phyloP scores from a whole-genome alignment of 305 asterid species.

The Fraxinus sp. region DNA sequence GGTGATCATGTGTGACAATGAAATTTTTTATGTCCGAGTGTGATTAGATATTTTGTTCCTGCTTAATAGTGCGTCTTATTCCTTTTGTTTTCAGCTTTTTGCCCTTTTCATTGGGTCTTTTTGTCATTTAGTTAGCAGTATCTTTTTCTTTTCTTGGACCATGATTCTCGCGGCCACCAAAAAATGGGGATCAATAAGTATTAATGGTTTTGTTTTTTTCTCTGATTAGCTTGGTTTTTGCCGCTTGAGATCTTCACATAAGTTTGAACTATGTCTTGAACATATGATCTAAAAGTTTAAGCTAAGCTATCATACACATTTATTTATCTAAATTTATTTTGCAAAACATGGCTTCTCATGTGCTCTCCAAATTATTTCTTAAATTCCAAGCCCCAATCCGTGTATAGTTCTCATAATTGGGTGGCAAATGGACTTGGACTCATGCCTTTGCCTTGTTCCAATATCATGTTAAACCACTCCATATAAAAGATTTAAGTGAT shows the following conservation, averaged over 20 bases:
- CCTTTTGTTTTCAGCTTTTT: slow-evolving; percentile 36
- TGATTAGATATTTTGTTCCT: slow-evolving; percentile 20
- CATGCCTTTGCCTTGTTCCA: background rate
- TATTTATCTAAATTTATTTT: background rate
- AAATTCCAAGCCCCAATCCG: background rate
- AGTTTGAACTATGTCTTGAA: background rate
- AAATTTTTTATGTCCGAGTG: background rate
- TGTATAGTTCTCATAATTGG: background rate
- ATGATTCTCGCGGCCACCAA: background rate
- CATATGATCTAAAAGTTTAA: background rate
- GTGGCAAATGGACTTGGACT: background rate
- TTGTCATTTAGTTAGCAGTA: slow-evolving; percentile 26
- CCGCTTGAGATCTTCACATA: background rate
- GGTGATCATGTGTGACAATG: background rate
- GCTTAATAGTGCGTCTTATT: slow-evolving; percentile 12
- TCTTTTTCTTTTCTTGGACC: slow-evolving; percentile 10
- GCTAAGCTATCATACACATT: background rate
- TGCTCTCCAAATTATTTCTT: background rate
- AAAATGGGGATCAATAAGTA: background rate
- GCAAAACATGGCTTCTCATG: background rate
- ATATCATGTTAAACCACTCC: background rate
- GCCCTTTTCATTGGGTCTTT: slow-evolving; percentile 36
- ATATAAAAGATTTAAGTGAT: background rate
- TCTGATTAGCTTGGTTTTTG: background rate
- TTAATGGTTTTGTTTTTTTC: background rate